Percentiles rank a stretch among this genome's conserved stretches.
Conservation (phyloP, 2,329 filamentous ascomycete genomes). For the Cladophialophora exuberans region DNA sequence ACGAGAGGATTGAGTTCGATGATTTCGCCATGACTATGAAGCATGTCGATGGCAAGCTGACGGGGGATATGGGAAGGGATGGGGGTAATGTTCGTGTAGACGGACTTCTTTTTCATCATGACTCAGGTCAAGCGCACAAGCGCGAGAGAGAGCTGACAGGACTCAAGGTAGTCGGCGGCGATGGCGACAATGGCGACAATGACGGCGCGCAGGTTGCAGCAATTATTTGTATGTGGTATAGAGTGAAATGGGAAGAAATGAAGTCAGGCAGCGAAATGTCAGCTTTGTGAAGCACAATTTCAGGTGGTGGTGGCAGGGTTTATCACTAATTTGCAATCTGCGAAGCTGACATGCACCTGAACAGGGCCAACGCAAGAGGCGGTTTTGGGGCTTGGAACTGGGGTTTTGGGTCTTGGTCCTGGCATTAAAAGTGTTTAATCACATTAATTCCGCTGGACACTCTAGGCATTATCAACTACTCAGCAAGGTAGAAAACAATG, state of each 20-base stretch:
- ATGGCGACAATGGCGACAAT: not conserved
- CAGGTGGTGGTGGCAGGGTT: constrained; percentile 10
- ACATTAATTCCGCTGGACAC: not conserved
- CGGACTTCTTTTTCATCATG: constrained; percentile 29
- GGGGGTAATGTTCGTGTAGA: constrained; percentile 63
- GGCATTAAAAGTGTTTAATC: not conserved
- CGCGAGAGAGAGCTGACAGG: not conserved
- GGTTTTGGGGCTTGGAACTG: constrained; percentile 1
- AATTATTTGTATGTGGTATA: not conserved
- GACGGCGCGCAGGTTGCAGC: not conserved
- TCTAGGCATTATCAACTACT: too few relatives aligned
- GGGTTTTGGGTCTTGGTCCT: too few relatives aligned
- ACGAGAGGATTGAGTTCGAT: constrained; percentile 87
- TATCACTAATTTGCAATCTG: constrained; percentile 12
- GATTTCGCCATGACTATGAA: constrained; percentile 79
- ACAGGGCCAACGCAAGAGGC: constrained; percentile 1
- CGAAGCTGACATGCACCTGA: constrained; percentile 19
- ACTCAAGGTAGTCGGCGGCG: not conserved
- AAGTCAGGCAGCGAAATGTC: constrained; percentile 13
- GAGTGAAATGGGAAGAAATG: not conserved
- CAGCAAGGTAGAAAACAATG: not conserved
- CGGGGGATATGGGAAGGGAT: constrained; percentile 71
- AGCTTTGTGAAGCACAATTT: constrained; percentile 12
- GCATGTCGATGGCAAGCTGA: constrained; percentile 70
- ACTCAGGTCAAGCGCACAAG: not conserved